These are phyloP conservation scores for Yamadazyma atlantica DNA, from an alignment of 1,139 yeast species.

Conservation along the genomic window DNA sequence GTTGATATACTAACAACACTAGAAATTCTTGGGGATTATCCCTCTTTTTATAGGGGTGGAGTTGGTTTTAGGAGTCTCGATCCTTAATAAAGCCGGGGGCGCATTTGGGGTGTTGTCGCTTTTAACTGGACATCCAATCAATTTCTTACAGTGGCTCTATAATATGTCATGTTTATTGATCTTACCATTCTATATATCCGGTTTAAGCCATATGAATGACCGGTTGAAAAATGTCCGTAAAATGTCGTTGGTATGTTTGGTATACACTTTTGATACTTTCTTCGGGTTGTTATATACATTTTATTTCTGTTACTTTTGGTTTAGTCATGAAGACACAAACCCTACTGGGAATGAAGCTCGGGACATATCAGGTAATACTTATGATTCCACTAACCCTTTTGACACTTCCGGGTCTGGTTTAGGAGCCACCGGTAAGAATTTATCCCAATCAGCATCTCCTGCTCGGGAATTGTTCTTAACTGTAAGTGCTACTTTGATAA, in stretches of 20 bases:
- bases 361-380: constrained; percentile 7
- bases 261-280: constrained; percentile 67
- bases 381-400: constrained; percentile 4
- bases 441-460: constrained; percentile 64
- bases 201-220: constrained; percentile 44
- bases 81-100: constrained; percentile 88
- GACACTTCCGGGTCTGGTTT: not conserved
- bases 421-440: constrained; percentile 6
- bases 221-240: constrained; percentile 35
- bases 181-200: constrained; percentile 67
- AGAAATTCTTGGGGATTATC: constrained; percentile 58
- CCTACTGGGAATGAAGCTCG: constrained; percentile 14
- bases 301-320: constrained; percentile 78
- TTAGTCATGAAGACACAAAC: constrained; percentile 42
- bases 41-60: constrained; percentile 92
- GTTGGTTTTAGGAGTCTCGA: constrained; percentile 70
- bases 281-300: constrained; percentile 68
- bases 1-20: too few relatives aligned
- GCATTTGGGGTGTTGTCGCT: constrained; percentile 82
- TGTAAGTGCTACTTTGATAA: constrained; percentile 51
- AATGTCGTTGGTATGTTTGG: constrained; percentile 60
- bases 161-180: constrained; percentile 65
- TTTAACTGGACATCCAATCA: constrained; percentile 86
- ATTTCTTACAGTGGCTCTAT: constrained; percentile 79
- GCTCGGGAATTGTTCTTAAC: constrained; percentile 73